Base-by-base conservation (phyloP, 805 yeast species). In the Komagataella kurtzmanii region DNA sequence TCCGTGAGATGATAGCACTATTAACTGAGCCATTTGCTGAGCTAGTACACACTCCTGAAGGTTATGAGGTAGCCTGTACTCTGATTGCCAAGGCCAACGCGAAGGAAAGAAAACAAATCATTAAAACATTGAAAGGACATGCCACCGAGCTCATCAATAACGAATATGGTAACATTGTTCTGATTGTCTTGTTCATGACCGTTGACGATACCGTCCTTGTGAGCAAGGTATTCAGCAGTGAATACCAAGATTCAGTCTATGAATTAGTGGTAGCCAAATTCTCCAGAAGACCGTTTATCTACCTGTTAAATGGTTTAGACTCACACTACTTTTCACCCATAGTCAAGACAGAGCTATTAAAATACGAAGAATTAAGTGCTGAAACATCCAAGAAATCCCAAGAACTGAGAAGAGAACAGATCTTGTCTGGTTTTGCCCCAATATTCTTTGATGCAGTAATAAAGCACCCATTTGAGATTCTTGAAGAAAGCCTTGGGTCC, bases 31-130 rank as follows among this genome's bases (percentile, higher is more conserved):
- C 89, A 65, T 75, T 88, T 65, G 96, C 97, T 17, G 97, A 91
- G 69, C 75, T 91, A 65, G 96, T 90, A 36, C 99, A 91, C 65
- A 91, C 99, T 0, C 83, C 83, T 51, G 97, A 90, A 65, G 99
- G 99, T 58, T 72, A 91, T 49, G 95, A 88, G 59, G 97, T 89
- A 54, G 97, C 97, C 1, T 81, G 86, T 59, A 76, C 81, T 30
- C 73, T 87, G 55, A 75, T 91, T 54, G 87, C 96, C 1, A 74
- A 76, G 52, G 91, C 97, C 40, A 85, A 73, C 56, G 97, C 98
- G 23, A 91, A 91, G 70, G 97, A 91, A 69, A 83, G 97, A 73
- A 91, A 90, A 69, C 64, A 65, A 49, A 79, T 91, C 52, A 72
- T 90, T 55, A 86, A 77, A 67, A 64, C 83, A 14, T 76, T 91